phyloP scores from a whole-genome alignment of 768 basidiomycete genomes.

The Tricholoma furcatifolium region DNA sequence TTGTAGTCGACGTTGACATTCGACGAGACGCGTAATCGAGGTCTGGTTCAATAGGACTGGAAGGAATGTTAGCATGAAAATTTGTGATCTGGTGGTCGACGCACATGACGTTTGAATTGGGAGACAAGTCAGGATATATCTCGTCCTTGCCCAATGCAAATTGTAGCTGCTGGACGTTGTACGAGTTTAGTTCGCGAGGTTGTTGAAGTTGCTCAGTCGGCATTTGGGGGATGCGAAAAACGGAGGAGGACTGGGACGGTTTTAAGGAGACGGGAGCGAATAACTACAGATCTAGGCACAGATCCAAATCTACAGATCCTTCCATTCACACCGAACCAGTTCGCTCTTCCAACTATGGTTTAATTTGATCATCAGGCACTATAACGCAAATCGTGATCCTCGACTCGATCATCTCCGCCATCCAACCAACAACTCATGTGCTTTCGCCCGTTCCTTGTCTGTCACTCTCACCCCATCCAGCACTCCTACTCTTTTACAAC shows the following conservation, averaged over 20 bases:
- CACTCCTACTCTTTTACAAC: slow-evolving; percentile 61
- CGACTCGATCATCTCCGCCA: slow-evolving; percentile 35
- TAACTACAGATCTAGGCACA: slow-evolving; percentile 23
- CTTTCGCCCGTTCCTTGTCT: slow-evolving; percentile 85
- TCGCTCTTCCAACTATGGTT: slow-evolving; percentile 10
- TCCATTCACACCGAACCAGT: slow-evolving; percentile 4
- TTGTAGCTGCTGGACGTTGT: slow-evolving; percentile 64
- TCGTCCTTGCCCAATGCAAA: slow-evolving; percentile 53
- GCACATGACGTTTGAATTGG: slow-evolving; percentile 47
- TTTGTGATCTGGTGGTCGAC: slow-evolving; percentile 18
- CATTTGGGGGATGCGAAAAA: slow-evolving; percentile 36
- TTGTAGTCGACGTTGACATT: slow-evolving; percentile 72
- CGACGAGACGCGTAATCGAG: slow-evolving; percentile 63
- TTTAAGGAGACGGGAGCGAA: slow-evolving; percentile 24
- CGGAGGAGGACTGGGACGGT: slow-evolving; percentile 9
- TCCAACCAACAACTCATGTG: slow-evolving; percentile 62
- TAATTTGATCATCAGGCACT: slow-evolving; percentile 19
- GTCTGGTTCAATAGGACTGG: slow-evolving; percentile 28
- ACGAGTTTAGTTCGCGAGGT: slow-evolving; percentile 45
- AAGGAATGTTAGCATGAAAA: background rate
- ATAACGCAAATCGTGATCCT: slow-evolving; percentile 18
- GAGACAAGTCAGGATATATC: slow-evolving; percentile 35
- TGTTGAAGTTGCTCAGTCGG: slow-evolving; percentile 48
- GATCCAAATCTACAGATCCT: slow-evolving; percentile 13
- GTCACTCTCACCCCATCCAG: slow-evolving; percentile 86